These are phyloP conservation scores for Ampelomyces quisqualis DNA, from an alignment of 2,329 filamentous ascomycete genomes.

Conservation along the genomic window DNA sequence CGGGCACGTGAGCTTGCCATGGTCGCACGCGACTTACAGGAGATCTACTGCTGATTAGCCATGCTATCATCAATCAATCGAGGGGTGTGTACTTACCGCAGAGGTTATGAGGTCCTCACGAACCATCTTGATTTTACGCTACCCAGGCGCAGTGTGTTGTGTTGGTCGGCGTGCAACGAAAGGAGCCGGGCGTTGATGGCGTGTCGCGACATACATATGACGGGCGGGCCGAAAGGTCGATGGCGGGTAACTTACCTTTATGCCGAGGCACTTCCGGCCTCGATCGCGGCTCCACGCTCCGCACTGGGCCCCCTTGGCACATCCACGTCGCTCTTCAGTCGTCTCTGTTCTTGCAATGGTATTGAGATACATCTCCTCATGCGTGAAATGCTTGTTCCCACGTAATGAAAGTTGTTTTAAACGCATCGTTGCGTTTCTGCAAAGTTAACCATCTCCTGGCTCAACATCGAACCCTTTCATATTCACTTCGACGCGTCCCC, in stretches of 20 bases:
- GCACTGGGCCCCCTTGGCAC: not conserved
- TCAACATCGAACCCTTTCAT: too few species aligned
- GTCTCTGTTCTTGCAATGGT: too few species aligned
- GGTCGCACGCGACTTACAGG: constrained; percentile 50
- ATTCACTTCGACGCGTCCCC: too few species aligned
- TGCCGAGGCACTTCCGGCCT: constrained; percentile 3
- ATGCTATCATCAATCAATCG: not conserved
- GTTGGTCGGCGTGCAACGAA: constrained; percentile 5
- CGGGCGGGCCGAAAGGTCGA: constrained; percentile 14
- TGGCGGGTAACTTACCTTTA: constrained; percentile 11
- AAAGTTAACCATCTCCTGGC: too few species aligned
- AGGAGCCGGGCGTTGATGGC: constrained; percentile 8
- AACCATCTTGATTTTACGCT: constrained; percentile 65
- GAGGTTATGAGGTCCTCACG: constrained; percentile 90
- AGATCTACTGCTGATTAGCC: constrained; percentile 48
- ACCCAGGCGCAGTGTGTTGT: constrained; percentile 19
- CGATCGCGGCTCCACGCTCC: not conserved
- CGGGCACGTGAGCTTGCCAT: constrained; percentile 3
- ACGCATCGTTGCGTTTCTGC: too few species aligned
- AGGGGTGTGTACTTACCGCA: constrained; percentile 52
- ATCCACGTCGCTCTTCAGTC: not conserved
- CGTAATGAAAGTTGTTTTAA: too few species aligned
- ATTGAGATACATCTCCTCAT: too few species aligned
- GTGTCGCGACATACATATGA: constrained; percentile 14
- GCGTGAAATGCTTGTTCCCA: too few species aligned